A percentile compares a stretch with the other conserved stretches of the same genome.
Conservation (phyloP, 1,284 basidiomycete species). For the Cryptococcus sp. region DNA sequence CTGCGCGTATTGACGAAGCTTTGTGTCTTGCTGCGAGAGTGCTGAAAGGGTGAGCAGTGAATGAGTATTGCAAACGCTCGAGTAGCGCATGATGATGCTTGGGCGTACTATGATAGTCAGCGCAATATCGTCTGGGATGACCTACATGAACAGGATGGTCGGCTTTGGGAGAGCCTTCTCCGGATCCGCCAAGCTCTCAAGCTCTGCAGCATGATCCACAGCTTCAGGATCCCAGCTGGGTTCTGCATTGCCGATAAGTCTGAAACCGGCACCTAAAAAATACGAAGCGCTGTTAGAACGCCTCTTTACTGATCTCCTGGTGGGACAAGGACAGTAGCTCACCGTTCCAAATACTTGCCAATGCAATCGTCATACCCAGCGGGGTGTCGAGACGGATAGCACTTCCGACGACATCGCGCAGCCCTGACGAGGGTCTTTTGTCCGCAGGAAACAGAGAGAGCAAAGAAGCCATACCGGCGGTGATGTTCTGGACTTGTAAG, state of each 20-base stretch:
- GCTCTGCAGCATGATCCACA: constrained; percentile 24
- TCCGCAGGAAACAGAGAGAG: constrained; percentile 52
- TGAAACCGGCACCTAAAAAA: constrained; percentile 40
- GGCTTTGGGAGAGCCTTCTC: constrained; percentile 30
- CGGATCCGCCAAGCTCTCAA: constrained; percentile 22
- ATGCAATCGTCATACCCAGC: constrained; percentile 48
- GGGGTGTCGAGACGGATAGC: constrained; percentile 44
- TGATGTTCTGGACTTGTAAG: constrained; percentile 43
- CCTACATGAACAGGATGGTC: constrained; percentile 47
- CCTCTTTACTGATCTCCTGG: neutral
- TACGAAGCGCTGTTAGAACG: neutral
- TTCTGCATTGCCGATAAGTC: constrained; percentile 35
- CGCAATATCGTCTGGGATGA: neutral
- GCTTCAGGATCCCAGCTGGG: constrained; percentile 28
- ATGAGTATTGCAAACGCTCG: constrained; percentile 27
- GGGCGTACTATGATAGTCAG: constrained; percentile 27
- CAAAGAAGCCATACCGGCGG: constrained; percentile 50
- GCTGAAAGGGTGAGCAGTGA: constrained; percentile 25
- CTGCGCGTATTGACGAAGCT: constrained; percentile 31
- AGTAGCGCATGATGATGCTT: constrained; percentile 37
- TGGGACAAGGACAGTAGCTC: constrained; percentile 8
- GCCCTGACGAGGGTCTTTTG: constrained; percentile 43
- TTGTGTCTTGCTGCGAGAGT: constrained; percentile 41
- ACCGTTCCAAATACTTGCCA: constrained; percentile 48
- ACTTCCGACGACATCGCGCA: constrained; percentile 44